Evolutionary conservation across 2,329 filamentous ascomycete genomes (phyloP), one percentile per base, ranked within the genome.

Genomic region (Trichoderma aggressivum): DNA sequence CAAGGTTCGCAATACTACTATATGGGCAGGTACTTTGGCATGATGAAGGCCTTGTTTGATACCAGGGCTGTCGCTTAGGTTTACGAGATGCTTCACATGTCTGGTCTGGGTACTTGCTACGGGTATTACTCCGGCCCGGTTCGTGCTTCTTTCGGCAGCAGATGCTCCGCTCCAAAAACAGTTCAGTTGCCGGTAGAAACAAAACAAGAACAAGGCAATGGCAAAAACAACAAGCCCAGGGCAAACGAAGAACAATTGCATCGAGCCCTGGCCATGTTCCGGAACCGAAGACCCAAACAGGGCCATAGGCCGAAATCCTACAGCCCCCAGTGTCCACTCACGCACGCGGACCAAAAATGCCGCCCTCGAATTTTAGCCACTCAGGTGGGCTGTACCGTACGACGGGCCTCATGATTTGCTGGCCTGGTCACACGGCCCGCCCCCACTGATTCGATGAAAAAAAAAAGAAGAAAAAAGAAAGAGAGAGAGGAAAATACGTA

Each of bases 331-430:
- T 26, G 62, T 66, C 63, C 63, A 66, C 50, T 66, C 63, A 65
- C 14, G 50, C 18, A n/a, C 26, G 47, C 47, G 62, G 47, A 56
- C 47, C 30, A 66, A 58, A 68, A 61, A 60, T 53, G 66, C 66
- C 66, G 66, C 66, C 66, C 36, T 69, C 21, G 65, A 62, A 56
- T 71, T 72, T 59, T 56, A 39, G 64, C 70, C 70, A 72, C 70
- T 72, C 47, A 72, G 70, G 65, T 70, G 66, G 21, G 70, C 70
- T 21, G 24, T 47, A 64, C 26, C 50, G 59, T 34, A 18, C 39
- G 39, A 30, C 61, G 61, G 24, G 39, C 62, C 47, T 63, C 47
- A 34, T 72, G 71, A 72, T 72, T 72, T 47, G 71, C 67, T 56
- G 61, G 67, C 62, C 21, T 58, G 12, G 61, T 70, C 28, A 59